Percentiles rank a stretch among this genome's conserved stretches.
Evolutionary conservation across 2,329 filamentous ascomycete species (phyloP).

Genomic region (Penicillium nordicum): DNA sequence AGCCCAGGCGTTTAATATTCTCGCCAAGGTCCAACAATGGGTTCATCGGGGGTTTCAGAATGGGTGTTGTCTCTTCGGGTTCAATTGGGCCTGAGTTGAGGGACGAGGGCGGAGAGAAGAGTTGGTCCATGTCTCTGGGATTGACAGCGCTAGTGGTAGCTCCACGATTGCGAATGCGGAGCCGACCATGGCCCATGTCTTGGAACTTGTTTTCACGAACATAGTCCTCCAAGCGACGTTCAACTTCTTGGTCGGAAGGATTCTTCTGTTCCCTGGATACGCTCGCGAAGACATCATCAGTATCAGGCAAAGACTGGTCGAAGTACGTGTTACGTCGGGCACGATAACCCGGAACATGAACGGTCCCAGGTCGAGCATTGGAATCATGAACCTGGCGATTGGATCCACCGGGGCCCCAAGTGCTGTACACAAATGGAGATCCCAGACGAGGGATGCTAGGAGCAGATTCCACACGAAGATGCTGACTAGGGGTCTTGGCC

Average conservation of each 20-base stretch:
- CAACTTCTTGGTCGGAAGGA: conserved; percentile 57
- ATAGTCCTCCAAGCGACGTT: conserved; percentile 52
- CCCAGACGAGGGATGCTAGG: conserved; percentile 41
- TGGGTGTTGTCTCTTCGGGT: conserved; percentile 22
- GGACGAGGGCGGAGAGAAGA: conserved; percentile 52
- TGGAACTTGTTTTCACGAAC: conserved; percentile 36
- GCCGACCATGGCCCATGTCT: conserved; percentile 53
- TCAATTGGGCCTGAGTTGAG: conserved; percentile 26
- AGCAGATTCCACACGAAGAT: conserved; percentile 16
- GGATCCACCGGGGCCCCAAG: conserved; percentile 47
- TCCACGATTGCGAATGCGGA: conserved; percentile 59
- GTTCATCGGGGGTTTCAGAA: conserved; percentile 24
- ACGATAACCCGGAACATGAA: conserved; percentile 44
- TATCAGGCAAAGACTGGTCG: conserved; percentile 50
- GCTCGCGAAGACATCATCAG: conserved; percentile 43
- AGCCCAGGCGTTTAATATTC: conserved; percentile 46
- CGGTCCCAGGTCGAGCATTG: conserved; percentile 41
- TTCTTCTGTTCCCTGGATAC: conserved; percentile 38
- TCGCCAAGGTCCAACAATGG: conserved; percentile 37
- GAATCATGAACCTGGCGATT: conserved; percentile 31
- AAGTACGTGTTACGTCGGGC: conserved; percentile 54
- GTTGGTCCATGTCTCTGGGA: conserved; percentile 50
- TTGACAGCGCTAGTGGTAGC: conserved; percentile 59
- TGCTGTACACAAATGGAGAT: conserved; percentile 50
- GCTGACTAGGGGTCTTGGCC: conserved; percentile 7